Evolutionary conservation across 768 basidiomycete species (phyloP), one percentile per base, ranked within the genome.

Genomic region (Tricholoma furcatifolium): DNA sequence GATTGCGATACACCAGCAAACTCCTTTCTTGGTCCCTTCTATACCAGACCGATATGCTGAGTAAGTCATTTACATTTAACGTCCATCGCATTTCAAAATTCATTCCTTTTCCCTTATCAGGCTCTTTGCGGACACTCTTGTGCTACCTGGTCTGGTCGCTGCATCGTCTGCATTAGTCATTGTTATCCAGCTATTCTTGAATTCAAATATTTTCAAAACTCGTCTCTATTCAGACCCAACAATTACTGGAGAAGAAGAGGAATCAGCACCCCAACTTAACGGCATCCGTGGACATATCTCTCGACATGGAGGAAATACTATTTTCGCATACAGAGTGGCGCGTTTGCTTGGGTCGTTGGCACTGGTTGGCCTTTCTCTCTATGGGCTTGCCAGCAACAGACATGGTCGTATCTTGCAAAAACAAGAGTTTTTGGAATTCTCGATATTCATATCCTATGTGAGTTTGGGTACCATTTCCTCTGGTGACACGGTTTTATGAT

Each of bases 361-460:
- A 2, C 71, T 86, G n/a, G 68, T 86, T 20, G 75, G 67, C 4
- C 62, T 86, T 14, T 80, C 79, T 7, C 65, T 80, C 45, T 73
- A 74, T 23, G 27, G 53, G n/a, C n/a, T 17, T 12, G 12, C 43
- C 3, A 21, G 12, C 21, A 18, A 38, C 17, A 24, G 21, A n/a
- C 36, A 23, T 14, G 23, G 34, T 40, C 39, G 24, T 14, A 27
- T 15, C 21, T 39, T 40, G n/a, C 38, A 15, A 2, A 15, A 5
- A 11, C 17, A 49, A 21, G 65, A 70, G 56, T 69, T 66, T 65
- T 43, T 68, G 24, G 65, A 70, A 39, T 40, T 72, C 21, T 60
- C 63, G 6, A 58, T 71, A 53, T 65, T 64, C 44, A 63, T 69
- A 45, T 64, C 67, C 6, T 70, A 67, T 53, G 71, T 72, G 53